phyloP scores from a whole-genome alignment of 83 land plant genomes.

The Isoetes engelmannii region DNA sequence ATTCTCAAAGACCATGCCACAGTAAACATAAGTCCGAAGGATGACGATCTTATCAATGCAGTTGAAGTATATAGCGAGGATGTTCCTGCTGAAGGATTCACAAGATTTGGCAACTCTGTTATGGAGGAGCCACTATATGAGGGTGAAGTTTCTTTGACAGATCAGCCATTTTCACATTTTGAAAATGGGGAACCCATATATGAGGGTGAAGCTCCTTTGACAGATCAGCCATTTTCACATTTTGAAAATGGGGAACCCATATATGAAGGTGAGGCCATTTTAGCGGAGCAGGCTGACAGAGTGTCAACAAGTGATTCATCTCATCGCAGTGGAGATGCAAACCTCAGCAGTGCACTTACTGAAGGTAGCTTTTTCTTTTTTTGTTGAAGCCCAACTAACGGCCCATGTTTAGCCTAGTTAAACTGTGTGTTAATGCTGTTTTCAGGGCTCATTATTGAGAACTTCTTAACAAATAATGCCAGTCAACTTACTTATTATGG shows the following conservation, averaged over 20 bases:
- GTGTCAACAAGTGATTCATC: not conserved
- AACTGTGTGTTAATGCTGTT: not conserved
- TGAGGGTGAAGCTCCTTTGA: not conserved
- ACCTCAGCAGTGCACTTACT: slow-evolving; percentile 15
- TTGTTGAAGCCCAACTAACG: not conserved
- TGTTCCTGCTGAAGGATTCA: not conserved
- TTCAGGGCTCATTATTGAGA: slow-evolving; percentile 54
- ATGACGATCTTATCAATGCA: not conserved
- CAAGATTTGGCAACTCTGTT: not conserved
- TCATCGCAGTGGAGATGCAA: slow-evolving; percentile 22
- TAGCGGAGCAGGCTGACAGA: slow-evolving; percentile 53
- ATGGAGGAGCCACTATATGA: slow-evolving; percentile 82
- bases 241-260: slow-evolving; percentile 48
- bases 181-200: slow-evolving; percentile 19
- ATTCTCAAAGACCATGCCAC: too few relatives aligned
- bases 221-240: not conserved
- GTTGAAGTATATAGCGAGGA: not conserved
- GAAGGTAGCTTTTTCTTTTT: slow-evolving; percentile 16
- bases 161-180: slow-evolving; percentile 27
- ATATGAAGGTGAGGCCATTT: slow-evolving; percentile 74
- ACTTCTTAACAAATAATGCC: slow-evolving; percentile 64
- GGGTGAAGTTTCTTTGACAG: slow-evolving; percentile 57
- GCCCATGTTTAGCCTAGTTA: not conserved
- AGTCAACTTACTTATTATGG: slow-evolving; percentile 82
- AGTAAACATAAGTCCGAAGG: too few relatives aligned